These are phyloP conservation scores for Gastrodia elata DNA, from an alignment of 106 monocot genomes.

Conservation along the genomic window DNA sequence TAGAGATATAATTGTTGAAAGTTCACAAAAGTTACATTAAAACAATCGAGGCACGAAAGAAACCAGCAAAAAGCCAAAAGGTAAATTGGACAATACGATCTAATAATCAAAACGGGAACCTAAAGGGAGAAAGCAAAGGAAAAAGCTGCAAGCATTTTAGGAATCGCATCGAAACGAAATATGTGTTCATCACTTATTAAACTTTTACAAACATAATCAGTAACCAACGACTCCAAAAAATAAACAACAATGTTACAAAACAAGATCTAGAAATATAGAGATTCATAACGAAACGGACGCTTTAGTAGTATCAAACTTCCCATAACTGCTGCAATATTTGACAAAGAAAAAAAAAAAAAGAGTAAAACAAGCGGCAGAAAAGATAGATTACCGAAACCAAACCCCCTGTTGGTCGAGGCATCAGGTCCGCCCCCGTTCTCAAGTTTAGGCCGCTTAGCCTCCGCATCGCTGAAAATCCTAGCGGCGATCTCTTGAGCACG, in stretches of 20 bases:
- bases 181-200: too few species aligned
- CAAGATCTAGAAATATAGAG: neutral
- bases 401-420: conserved; percentile 14
- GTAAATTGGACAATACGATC: too few species aligned
- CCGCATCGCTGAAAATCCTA: conserved; percentile 62
- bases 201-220: too few species aligned
- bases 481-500: conserved; percentile 83
- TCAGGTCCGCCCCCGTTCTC: conserved; percentile 44
- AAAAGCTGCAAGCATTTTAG: too few species aligned
- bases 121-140: too few species aligned
- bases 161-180: too few species aligned
- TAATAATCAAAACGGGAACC: too few species aligned
- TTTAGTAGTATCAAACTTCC: neutral
- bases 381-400: neutral
- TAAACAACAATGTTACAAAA: neutral
- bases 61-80: too few species aligned
- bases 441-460: conserved; percentile 66
- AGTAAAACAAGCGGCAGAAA: conserved; percentile 1
- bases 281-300: neutral
- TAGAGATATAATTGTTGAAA: neutral
- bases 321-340: neutral
- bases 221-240: neutral
- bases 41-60: neutral
- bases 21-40: neutral
- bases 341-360: too few species aligned